These are phyloP conservation scores for Lecanosticta acicola DNA, from an alignment of 2,329 filamentous ascomycete genomes.

Conservation along the genomic window DNA sequence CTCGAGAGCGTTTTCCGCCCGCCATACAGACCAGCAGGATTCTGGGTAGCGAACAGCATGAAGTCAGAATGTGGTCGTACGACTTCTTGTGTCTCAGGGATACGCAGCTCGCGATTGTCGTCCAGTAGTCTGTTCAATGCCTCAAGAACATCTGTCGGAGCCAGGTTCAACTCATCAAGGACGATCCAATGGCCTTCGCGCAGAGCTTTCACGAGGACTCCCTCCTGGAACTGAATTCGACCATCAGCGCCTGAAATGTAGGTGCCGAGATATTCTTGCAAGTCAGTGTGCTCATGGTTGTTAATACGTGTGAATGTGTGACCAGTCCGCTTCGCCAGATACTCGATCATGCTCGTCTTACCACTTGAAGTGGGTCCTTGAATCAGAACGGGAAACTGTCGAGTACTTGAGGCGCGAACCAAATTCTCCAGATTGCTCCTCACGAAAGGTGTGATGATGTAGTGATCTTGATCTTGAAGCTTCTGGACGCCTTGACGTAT, in stretches of 20 bases:
- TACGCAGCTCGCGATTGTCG: slow-evolving; percentile 90
- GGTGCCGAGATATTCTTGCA: slow-evolving; percentile 95
- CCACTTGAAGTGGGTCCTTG: slow-evolving; percentile 96
- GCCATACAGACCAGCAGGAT: slow-evolving; percentile 90
- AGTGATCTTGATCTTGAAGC: slow-evolving; percentile 71
- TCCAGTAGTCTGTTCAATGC: slow-evolving; percentile 92
- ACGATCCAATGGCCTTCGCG: slow-evolving; percentile 96
- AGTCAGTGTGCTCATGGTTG: slow-evolving; percentile 97
- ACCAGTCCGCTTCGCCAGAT: slow-evolving; percentile 90
- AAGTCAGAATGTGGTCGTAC: slow-evolving; percentile 91
- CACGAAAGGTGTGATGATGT: slow-evolving; percentile 94
- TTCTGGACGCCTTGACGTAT: slow-evolving; percentile 67
- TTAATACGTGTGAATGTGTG: slow-evolving; percentile 99
- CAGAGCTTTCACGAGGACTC: slow-evolving; percentile 85
- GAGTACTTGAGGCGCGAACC: slow-evolving; percentile 85
- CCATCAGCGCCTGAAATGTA: slow-evolving; percentile 85
- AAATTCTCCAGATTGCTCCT: slow-evolving; percentile 92
- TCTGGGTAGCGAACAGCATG: slow-evolving; percentile 97
- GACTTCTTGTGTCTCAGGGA: slow-evolving; percentile 93
- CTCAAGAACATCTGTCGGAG: slow-evolving; percentile 93
- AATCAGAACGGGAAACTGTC: slow-evolving; percentile 86
- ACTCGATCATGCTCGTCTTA: slow-evolving; percentile 99
- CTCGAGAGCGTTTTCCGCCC: slow-evolving; percentile 88
- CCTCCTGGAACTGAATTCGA: slow-evolving; percentile 84
- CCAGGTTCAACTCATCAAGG: slow-evolving; percentile 92